Evolutionary conservation across 192 early-diverging fungal species (phyloP).

Genomic region (Entomortierella parvispora): DNA sequence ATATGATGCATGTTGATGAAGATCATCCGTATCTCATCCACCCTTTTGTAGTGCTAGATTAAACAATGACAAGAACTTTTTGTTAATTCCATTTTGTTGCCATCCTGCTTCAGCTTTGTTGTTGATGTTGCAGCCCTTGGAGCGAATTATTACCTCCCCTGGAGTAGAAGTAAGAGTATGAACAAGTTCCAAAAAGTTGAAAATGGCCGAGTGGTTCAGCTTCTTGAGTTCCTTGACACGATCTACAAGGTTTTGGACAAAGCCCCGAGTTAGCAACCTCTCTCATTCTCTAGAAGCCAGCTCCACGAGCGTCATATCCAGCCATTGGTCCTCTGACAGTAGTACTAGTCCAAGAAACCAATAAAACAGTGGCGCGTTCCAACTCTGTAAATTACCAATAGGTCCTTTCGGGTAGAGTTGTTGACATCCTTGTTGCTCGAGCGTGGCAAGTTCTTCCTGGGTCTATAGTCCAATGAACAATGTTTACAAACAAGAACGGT

Average conservation of each 20-base stretch:
- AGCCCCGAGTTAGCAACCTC: neutral
- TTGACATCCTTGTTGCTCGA: slow-evolving; percentile 69
- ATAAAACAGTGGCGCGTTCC: neutral
- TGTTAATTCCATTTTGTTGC: neutral
- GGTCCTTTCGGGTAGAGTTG: slow-evolving; percentile 71
- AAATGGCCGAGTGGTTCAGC: slow-evolving; percentile 67
- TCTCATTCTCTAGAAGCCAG: neutral
- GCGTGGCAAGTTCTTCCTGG: slow-evolving; percentile 63
- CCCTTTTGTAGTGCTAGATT: slow-evolving; percentile 62
- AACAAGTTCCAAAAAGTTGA: slow-evolving; percentile 79
- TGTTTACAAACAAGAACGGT: too few relatives aligned
- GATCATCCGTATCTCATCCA: slow-evolving; percentile 73
- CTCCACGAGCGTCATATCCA: neutral
- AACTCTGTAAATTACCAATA: slow-evolving; percentile 43
- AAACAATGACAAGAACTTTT: neutral
- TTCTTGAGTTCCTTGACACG: slow-evolving; percentile 72
- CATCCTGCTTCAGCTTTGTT: neutral
- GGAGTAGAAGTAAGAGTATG: slow-evolving; percentile 66
- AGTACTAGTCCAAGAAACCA: too few relatives aligned
- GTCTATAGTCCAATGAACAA: slow-evolving; percentile 36
- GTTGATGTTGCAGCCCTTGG: too few relatives aligned
- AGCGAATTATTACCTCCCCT: slow-evolving; percentile 51
- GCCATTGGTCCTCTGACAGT: neutral
- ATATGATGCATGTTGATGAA: slow-evolving; percentile 86
- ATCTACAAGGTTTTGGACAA: slow-evolving; percentile 52